Conservation (phyloP, 345 rosid genomes). For the Bruguiera gymnorhiza region DNA sequence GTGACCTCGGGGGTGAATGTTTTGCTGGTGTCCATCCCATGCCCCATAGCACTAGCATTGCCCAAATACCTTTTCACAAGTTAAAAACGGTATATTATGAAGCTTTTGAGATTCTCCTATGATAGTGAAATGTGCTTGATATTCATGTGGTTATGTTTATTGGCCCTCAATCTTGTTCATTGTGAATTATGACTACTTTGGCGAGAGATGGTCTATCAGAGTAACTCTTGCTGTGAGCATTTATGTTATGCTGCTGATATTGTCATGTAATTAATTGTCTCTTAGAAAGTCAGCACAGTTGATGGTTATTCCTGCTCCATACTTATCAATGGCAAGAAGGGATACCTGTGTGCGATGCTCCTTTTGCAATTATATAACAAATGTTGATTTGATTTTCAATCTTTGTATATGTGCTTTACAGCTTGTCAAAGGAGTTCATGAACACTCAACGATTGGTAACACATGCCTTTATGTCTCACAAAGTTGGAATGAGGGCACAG, state of each 20-base stretch:
- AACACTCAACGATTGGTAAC: constrained; percentile 46
- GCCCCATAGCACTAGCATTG: constrained; percentile 1
- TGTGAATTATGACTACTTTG: background rate
- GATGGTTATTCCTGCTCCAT: background rate
- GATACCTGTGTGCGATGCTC: background rate
- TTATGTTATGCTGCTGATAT: too few relatives aligned
- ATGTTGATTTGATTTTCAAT: background rate
- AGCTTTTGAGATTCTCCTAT: background rate
- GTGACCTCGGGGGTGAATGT: background rate
- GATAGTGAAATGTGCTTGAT: background rate
- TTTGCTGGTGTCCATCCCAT: constrained; percentile 1
- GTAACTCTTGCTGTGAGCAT: background rate
- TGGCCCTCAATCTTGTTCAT: background rate
- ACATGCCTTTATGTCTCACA: constrained; percentile 56
- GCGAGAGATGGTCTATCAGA: constrained; percentile 3
- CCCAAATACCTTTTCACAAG: background rate
- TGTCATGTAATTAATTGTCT: background rate
- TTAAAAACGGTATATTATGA: background rate
- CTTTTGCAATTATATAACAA: background rate
- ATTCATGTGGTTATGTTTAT: background rate
- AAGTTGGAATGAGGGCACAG: constrained; percentile 41
- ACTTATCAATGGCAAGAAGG: background rate
- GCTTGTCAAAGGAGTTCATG: constrained; percentile 53
- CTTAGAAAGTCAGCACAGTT: background rate
- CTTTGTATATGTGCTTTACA: constrained; percentile 19